A percentile compares a stretch with the other conserved stretches of the same genome.
Evolutionary conservation across 2,329 filamentous ascomycete genomes (phyloP).

Genomic region (Daldinia eschscholtzii): DNA sequence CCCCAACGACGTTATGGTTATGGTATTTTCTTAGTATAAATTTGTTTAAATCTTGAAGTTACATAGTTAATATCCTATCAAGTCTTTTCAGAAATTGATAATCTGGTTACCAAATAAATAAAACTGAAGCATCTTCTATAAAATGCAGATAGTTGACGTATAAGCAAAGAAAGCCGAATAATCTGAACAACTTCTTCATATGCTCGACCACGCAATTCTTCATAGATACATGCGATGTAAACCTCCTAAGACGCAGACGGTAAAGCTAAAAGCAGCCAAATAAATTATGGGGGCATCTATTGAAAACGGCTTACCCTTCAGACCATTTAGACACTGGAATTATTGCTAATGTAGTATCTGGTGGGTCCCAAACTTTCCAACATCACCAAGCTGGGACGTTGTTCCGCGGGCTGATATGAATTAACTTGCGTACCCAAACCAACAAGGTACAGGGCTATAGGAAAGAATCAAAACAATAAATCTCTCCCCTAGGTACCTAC

Average conservation of each 20-base stretch:
- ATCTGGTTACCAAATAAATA: not conserved
- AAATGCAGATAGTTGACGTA: not conserved
- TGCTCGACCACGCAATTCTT: not conserved
- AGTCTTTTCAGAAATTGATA: not conserved
- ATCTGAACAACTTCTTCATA: not conserved
- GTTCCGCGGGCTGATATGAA: not conserved
- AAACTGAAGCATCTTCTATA: not conserved
- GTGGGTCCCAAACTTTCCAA: constrained; percentile 8
- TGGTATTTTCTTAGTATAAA: not conserved
- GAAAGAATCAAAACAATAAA: not conserved
- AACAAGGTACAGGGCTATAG: not conserved
- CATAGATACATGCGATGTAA: not conserved
- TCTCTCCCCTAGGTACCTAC: not conserved
- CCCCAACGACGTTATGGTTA: not conserved
- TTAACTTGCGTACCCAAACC: not conserved
- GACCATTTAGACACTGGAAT: not conserved
- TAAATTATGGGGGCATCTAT: constrained; percentile 11
- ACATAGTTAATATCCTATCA: not conserved
- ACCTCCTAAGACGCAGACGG: not conserved
- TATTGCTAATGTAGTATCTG: constrained; percentile 9
- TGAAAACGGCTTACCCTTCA: not conserved
- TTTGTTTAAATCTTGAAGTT: not conserved
- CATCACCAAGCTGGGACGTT: not conserved
- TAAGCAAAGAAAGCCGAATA: not conserved
- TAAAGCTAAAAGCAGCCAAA: constrained; percentile 4